Evolutionary conservation across 2,329 filamentous ascomycete species (phyloP), one percentile per base, ranked within the genome.

Genomic region (Diplocarpon rosae): DNA sequence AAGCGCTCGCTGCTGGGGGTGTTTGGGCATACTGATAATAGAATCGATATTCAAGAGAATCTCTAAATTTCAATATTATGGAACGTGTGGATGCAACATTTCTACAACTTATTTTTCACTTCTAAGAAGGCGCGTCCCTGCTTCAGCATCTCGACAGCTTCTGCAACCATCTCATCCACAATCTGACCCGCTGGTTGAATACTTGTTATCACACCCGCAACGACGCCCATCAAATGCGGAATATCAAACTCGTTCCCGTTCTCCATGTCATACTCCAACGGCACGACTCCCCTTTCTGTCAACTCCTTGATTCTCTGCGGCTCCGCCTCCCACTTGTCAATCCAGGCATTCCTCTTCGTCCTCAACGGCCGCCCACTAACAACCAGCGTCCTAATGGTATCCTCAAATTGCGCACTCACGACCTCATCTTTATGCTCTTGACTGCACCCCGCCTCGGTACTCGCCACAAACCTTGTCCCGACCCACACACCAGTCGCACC

Each of bases 181-280:
- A 96, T 95, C 52, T 81, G 74, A 37, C 69, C 75, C 0, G 90
- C 90, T 0, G 89, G 87, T 69, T 92, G 79, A 48, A 95, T 76
- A 53, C 81, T 78, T 29, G 68, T 64, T 46, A 95, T 85, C 1
- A 80, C 73, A 1, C 84, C 89, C 1, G 87, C 85, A 8, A 95
- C 89, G 67, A 95, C 87, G 1, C 90, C 90, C 90, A 95, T 95
- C 59, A 95, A 62, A 64, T 90, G 88, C 11, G 90, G 90, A 45
- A 84, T 69, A 59, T 95, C 90, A 11, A 94, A 69, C 33, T 95
- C 87, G 44, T 80, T 81, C 1, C 83, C 84, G 43, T 87, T 73
- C 39, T 94, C 85, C 58, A 95, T 69, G 60, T 96, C 90, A 59
- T 85, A 72, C 65, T 83, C 77, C 51, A 95, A 69, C 1, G 90